Conservation (phyloP, 2,329 filamentous ascomycete genomes). For the Xylariomycetidae sp. region DNA sequence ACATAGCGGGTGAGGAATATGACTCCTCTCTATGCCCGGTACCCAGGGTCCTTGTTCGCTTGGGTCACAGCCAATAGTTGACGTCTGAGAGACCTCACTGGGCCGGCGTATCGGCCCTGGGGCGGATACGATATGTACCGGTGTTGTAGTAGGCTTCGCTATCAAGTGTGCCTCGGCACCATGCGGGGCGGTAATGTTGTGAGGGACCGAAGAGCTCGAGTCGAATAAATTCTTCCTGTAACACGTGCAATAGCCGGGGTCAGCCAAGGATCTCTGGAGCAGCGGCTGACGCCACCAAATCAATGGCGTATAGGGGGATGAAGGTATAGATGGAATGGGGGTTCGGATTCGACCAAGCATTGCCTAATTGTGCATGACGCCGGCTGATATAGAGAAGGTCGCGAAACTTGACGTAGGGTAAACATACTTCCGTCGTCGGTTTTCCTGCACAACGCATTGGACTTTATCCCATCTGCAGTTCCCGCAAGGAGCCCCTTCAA, state of each 20-base stretch:
- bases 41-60: slow-evolving; percentile 13
- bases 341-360: no score
- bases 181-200: slow-evolving; percentile 18
- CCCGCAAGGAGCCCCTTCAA: slow-evolving; percentile 79
- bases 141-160: slow-evolving; percentile 29
- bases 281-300: no score
- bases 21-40: slow-evolving; percentile 31
- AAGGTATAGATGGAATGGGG: no score
- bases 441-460: slow-evolving; percentile 71
- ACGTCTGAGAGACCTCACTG: slow-evolving; percentile 19
- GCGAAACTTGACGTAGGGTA: slow-evolving; percentile 13
- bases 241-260: slow-evolving; percentile 16
- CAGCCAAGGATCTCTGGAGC: slow-evolving; percentile 10
- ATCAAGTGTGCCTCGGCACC: slow-evolving; percentile 38
- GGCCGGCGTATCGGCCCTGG: slow-evolving; percentile 17
- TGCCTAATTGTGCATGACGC: no score
- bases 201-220: slow-evolving; percentile 17
- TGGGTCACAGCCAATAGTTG: slow-evolving; percentile 18
- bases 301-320: no score
- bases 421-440: slow-evolving; percentile 78
- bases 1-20: slow-evolving; percentile 44
- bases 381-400: no score
- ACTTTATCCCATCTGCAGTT: slow-evolving; percentile 80
- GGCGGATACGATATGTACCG: slow-evolving; percentile 30
- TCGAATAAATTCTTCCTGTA: slow-evolving; percentile 27